Percentiles rank a stretch among this genome's conserved stretches.
Evolutionary conservation across 2,329 filamentous ascomycete genomes (phyloP).

Genomic region (Phyllosticta capitalensis): DNA sequence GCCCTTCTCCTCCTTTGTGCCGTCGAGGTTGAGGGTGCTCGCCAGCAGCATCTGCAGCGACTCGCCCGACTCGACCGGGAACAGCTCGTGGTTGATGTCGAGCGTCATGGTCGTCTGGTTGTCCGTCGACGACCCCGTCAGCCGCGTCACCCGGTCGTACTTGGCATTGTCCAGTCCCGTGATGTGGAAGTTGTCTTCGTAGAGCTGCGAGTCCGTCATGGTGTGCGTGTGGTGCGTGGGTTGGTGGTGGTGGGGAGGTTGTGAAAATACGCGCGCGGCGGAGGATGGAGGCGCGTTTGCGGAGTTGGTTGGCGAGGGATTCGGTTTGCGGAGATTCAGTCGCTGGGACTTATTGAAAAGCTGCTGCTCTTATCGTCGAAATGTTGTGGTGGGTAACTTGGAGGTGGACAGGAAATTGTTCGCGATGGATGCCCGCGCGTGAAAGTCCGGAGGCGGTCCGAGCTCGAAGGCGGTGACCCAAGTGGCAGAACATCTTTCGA

Average conservation of each 20-base stretch:
- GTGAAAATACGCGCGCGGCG: not conserved
- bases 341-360: not conserved
- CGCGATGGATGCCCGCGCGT: not conserved
- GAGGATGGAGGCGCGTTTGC: not conserved
- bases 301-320: not conserved
- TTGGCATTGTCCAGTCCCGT: slow-evolving; percentile 72
- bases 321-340: not conserved
- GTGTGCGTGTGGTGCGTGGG: slow-evolving; percentile 18
- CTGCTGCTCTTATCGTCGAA: not conserved
- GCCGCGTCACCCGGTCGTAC: slow-evolving; percentile 89
- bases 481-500: too few species aligned
- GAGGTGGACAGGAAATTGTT: not conserved
- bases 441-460: not conserved
- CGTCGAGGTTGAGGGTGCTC: slow-evolving; percentile 78
- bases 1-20: slow-evolving; percentile 49
- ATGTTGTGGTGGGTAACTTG: not conserved
- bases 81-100: slow-evolving; percentile 91
- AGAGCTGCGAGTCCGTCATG: slow-evolving; percentile 81
- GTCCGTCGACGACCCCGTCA: slow-evolving; percentile 68
- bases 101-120: slow-evolving; percentile 70
- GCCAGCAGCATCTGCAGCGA: slow-evolving; percentile 73
- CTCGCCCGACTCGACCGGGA: slow-evolving; percentile 65
- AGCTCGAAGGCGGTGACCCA: not conserved
- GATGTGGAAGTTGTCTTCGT: slow-evolving; percentile 84
- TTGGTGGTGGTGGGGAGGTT: not conserved